Evolutionary conservation across 1,284 basidiomycete genomes (phyloP).

Genomic region (Farysia itapuensis): DNA sequence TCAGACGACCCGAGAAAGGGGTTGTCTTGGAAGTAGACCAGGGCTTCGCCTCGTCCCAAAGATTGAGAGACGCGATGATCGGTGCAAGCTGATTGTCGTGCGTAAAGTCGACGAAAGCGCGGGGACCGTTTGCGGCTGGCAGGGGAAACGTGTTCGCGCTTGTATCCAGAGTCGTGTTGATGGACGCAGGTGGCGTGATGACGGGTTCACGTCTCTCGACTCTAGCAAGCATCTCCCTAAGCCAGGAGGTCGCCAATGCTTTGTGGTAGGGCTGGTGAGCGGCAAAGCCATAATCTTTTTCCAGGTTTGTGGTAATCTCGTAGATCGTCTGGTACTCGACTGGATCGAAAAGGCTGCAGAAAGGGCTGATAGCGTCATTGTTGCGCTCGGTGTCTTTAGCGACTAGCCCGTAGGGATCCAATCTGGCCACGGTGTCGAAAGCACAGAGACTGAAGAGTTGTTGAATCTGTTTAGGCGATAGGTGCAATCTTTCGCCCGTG

Average conservation of each 20-base stretch:
- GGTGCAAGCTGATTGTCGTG: constrained; percentile 42
- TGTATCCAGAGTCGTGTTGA: constrained; percentile 29
- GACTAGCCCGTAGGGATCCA: constrained; percentile 22
- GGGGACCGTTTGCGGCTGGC: constrained; percentile 3
- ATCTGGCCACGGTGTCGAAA: constrained; percentile 26
- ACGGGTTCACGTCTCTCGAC: constrained; percentile 11
- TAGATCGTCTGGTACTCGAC: constrained; percentile 18
- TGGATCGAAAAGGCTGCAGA: constrained; percentile 16
- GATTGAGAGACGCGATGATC: constrained; percentile 15
- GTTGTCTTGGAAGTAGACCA: constrained; percentile 25
- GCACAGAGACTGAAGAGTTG: constrained; percentile 34
- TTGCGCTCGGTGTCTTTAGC: constrained; percentile 6
- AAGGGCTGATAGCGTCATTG: constrained; percentile 11
- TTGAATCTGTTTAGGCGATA: constrained; percentile 13
- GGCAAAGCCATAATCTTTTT: constrained; percentile 28
- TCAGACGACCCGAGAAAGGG: constrained; percentile 24
- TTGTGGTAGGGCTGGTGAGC: constrained; percentile 14
- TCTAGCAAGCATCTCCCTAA: constrained; percentile 21
- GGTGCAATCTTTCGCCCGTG: constrained; percentile 14
- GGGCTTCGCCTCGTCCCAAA: constrained; percentile 6
- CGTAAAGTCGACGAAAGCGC: constrained; percentile 29
- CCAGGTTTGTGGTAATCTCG: constrained; percentile 18
- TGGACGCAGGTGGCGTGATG: constrained; percentile 24
- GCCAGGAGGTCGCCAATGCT: constrained; percentile 24
- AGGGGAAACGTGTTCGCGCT: constrained; percentile 12